phyloP scores from a whole-genome alignment of 176 grass and related monocot species.

The Aegilops tauschii region DNA sequence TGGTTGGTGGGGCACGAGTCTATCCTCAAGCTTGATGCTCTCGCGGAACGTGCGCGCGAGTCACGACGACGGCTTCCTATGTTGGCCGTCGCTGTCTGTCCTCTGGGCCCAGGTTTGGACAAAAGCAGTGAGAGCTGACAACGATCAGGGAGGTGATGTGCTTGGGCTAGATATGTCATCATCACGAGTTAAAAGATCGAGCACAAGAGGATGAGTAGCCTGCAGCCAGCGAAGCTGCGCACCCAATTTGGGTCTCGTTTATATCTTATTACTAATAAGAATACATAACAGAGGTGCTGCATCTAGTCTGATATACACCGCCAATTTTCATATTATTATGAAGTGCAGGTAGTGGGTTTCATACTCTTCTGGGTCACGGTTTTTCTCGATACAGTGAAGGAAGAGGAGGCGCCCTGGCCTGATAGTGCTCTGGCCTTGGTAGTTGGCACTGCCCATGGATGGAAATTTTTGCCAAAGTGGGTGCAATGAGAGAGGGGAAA shows the following conservation, averaged over 20 bases:
- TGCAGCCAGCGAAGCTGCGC: not conserved
- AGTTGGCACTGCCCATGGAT: not conserved
- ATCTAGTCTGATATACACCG: not conserved
- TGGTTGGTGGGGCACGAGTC: not conserved
- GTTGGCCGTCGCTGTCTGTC: not conserved
- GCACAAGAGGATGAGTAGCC: not conserved
- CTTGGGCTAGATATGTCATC: not conserved
- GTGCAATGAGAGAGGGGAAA: not conserved
- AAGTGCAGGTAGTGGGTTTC: not conserved
- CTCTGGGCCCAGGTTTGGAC: not conserved
- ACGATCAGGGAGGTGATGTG: not conserved
- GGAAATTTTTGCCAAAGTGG: not conserved
- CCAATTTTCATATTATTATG: too few relatives aligned
- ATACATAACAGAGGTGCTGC: not conserved
- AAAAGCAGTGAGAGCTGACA: conserved; percentile 7
- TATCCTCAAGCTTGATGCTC: not conserved
- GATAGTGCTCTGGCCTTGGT: not conserved
- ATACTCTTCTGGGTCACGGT: not conserved
- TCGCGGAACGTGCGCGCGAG: not conserved
- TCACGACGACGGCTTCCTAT: not conserved
- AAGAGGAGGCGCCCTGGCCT: not conserved
- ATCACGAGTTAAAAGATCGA: not conserved
- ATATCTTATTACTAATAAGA: not conserved
- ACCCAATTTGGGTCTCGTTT: not conserved
- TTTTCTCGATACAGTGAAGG: not conserved